Percentiles rank a stretch among this genome's conserved stretches.
phyloP scores from a whole-genome alignment of 768 basidiomycete species.

The Serpula lacrymans region DNA sequence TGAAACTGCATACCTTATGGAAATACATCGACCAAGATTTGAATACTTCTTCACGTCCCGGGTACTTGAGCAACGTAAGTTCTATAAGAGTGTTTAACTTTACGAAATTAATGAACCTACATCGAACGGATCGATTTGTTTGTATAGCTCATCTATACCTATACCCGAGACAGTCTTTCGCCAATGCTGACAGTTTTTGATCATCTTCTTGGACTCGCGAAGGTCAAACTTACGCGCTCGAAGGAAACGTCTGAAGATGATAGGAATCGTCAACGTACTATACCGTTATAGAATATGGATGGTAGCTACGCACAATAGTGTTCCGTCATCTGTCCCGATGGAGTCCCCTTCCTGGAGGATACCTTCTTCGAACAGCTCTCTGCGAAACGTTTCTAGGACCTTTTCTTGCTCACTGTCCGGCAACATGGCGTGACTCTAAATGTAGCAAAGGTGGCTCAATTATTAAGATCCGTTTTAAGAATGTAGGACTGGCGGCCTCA shows the following conservation, averaged over 20 bases:
- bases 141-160: slow-evolving; percentile 65
- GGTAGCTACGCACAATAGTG: slow-evolving; percentile 47
- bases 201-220: slow-evolving; percentile 59
- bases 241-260: slow-evolving; percentile 59
- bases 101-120: slow-evolving; percentile 38
- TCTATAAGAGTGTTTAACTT: neutral
- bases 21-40: slow-evolving; percentile 78
- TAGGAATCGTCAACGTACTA: slow-evolving; percentile 7
- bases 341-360: slow-evolving; percentile 58
- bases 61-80: slow-evolving; percentile 45
- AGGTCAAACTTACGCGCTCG: slow-evolving; percentile 66
- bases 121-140: slow-evolving; percentile 63
- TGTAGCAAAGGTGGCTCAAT: too few species aligned
- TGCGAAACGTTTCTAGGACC: slow-evolving; percentile 47
- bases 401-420: slow-evolving; percentile 29
- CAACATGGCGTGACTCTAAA: too few species aligned
- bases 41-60: slow-evolving; percentile 64
- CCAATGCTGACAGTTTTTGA: slow-evolving; percentile 67
- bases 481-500: too few species aligned
- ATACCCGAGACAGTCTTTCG: slow-evolving; percentile 57
- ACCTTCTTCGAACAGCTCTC: slow-evolving; percentile 48
- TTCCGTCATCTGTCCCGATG: slow-evolving; percentile 58
- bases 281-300: neutral
- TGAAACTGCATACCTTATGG: slow-evolving; percentile 52
- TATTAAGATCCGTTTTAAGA: too few species aligned